Percentiles rank a stretch among this genome's conserved stretches.
Conservation (phyloP, 1,284 basidiomycete genomes). For the Paramarasmius palmivorus region DNA sequence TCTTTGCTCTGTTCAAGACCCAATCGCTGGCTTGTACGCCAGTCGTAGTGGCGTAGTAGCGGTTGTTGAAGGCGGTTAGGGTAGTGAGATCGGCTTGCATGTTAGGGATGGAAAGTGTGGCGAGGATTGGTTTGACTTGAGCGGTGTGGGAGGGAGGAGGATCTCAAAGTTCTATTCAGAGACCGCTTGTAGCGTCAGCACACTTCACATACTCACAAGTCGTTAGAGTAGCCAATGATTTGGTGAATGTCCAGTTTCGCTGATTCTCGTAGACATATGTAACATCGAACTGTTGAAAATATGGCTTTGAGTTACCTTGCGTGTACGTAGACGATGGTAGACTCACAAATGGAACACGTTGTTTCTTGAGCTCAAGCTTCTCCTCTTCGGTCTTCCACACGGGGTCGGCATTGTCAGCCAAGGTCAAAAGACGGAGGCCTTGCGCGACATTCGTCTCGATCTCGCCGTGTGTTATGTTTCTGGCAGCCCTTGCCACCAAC, state of each 20-base stretch:
- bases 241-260: not conserved
- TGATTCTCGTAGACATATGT: conserved; percentile 6
- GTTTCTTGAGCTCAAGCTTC: not conserved
- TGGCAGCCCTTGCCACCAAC: not conserved
- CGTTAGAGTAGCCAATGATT: not conserved
- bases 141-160: conserved; percentile 8
- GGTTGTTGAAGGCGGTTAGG: conserved; percentile 11
- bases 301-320: not conserved
- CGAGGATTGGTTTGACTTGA: conserved; percentile 5
- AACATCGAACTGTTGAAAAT: conserved; percentile 9
- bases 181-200: too few species aligned
- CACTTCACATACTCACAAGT: not conserved
- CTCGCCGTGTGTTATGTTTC: not conserved
- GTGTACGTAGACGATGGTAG: not conserved
- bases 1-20: conserved; percentile 1
- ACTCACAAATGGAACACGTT: not conserved
- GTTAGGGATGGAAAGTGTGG: conserved; percentile 6
- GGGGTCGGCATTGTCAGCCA: not conserved
- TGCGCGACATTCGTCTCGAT: not conserved
- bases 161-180: not conserved
- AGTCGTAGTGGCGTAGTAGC: conserved; percentile 9
- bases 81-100: conserved; percentile 4
- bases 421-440: not conserved
- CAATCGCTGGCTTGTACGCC: conserved; percentile 7
- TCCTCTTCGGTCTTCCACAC: not conserved